phyloP scores from a whole-genome alignment of 1,139 yeast species.

The Hansenula lynferdii region DNA sequence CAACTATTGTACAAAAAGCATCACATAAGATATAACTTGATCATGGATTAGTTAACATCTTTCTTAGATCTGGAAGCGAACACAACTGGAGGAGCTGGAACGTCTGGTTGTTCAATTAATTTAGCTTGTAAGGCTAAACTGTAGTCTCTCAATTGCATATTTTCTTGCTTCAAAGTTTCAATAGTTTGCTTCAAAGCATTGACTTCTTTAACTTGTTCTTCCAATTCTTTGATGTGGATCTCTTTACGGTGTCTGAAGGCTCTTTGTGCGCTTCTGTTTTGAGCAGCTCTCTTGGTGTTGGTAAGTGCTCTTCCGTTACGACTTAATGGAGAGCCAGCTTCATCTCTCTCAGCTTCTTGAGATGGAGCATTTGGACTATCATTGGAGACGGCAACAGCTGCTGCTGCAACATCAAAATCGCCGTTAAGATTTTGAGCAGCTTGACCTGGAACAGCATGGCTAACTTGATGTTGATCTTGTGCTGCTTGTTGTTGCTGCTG shows the following conservation, averaged over 20 bases:
- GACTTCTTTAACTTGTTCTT: conserved; percentile 59
- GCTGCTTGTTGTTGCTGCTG: conserved; percentile 6
- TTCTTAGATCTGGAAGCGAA: conserved; percentile 20
- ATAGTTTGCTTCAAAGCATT: conserved; percentile 55
- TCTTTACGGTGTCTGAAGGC: conserved; percentile 84
- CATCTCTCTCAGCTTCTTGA: conserved; percentile 5
- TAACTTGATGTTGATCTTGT: conserved; percentile 5
- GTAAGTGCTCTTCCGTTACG: conserved; percentile 47
- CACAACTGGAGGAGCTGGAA: conserved; percentile 40
- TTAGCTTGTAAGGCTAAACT: conserved; percentile 65
- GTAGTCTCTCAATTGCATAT: conserved; percentile 67
- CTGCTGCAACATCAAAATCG: conserved; percentile 25
- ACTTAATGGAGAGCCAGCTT: conserved; percentile 11
- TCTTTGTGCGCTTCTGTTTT: conserved; percentile 83
- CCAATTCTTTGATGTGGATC: conserved; percentile 71
- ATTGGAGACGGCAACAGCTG: conserved; percentile 23
- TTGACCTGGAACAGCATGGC: conserved; percentile 4
- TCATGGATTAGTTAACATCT: conserved; percentile 4
- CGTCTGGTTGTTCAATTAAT: conserved; percentile 42
- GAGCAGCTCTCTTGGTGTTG: conserved; percentile 78
- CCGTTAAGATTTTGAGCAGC: conserved; percentile 9
- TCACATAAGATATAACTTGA: not conserved
- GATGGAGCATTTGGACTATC: conserved; percentile 7
- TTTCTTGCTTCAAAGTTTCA: conserved; percentile 62
- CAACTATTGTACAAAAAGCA: not conserved